Evolutionary conservation across 257 asterid genomes (phyloP).

Genomic region (Euphrasia confusa): DNA sequence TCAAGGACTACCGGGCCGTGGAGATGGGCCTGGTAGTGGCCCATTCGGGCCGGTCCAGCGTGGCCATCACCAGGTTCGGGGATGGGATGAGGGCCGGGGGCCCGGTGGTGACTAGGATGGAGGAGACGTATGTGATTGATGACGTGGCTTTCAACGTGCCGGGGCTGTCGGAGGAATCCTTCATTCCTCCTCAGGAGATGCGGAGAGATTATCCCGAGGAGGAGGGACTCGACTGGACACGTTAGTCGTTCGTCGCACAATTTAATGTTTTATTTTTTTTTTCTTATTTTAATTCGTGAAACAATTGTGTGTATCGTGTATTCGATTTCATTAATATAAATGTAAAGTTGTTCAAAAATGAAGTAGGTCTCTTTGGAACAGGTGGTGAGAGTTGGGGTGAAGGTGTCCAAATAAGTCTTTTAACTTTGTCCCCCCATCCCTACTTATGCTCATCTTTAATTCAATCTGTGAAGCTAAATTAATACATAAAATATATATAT

Average conservation of each 20-base stretch:
- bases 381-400: too few relatives aligned
- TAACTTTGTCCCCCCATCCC: too few relatives aligned
- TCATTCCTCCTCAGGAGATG: constrained; percentile 71
- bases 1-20: constrained; percentile 59
- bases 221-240: constrained; percentile 45
- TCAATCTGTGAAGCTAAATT: too few relatives aligned
- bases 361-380: too few relatives aligned
- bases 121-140: constrained; percentile 66
- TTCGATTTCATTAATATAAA: too few relatives aligned
- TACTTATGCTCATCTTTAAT: too few relatives aligned
- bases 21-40: constrained; percentile 64
- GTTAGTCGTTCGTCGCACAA: neutral
- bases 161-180: constrained; percentile 63
- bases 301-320: too few relatives aligned
- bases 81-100: constrained; percentile 51
- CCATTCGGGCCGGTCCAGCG: constrained; percentile 70
- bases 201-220: constrained; percentile 40
- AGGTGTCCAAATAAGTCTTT: too few relatives aligned
- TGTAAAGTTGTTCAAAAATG: too few relatives aligned
- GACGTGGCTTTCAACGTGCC: constrained; percentile 73
- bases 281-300: too few relatives aligned
- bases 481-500: too few relatives aligned
- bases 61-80: constrained; percentile 63
- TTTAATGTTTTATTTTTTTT: too few relatives aligned
- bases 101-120: constrained; percentile 68